A percentile compares a stretch with the other conserved stretches of the same genome.
phyloP scores from a whole-genome alignment of 1,139 yeast species.

The Candida tetrigidarum region DNA sequence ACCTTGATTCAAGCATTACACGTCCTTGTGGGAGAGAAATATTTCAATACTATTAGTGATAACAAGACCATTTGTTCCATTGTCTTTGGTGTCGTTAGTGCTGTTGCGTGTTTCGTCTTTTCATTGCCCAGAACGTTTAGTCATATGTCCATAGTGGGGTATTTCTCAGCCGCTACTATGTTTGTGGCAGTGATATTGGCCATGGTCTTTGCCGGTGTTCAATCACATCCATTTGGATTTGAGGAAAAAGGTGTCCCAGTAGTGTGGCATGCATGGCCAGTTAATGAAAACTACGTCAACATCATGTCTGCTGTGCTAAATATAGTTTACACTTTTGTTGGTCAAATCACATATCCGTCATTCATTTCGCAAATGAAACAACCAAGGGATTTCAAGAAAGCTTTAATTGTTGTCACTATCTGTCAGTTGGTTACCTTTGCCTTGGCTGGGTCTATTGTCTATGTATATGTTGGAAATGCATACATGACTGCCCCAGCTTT shows the following conservation, averaged over 20 bases:
- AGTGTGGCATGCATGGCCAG: slow-evolving; percentile 51
- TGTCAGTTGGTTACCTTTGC: slow-evolving; percentile 54
- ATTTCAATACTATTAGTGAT: slow-evolving; percentile 56
- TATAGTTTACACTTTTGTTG: slow-evolving; percentile 65
- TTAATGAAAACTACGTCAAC: slow-evolving; percentile 55
- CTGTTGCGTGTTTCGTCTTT: slow-evolving; percentile 49
- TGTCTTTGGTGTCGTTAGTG: slow-evolving; percentile 51
- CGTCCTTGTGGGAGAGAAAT: slow-evolving; percentile 62
- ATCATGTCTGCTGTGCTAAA: slow-evolving; percentile 62
- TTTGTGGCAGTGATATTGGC: slow-evolving; percentile 57
- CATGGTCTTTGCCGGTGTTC: slow-evolving; percentile 58
- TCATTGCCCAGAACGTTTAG: slow-evolving; percentile 62
- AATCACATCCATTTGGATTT: slow-evolving; percentile 50
- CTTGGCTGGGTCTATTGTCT: slow-evolving; percentile 58
- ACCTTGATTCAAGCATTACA: slow-evolving; percentile 62
- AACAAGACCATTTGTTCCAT: slow-evolving; percentile 55
- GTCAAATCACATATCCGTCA: slow-evolving; percentile 65
- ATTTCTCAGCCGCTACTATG: slow-evolving; percentile 60
- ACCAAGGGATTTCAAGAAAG: slow-evolving; percentile 62
- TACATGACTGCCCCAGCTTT: slow-evolving; percentile 64
- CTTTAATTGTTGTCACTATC: slow-evolving; percentile 53
- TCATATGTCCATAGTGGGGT: slow-evolving; percentile 52
- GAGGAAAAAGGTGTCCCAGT: slow-evolving; percentile 39
- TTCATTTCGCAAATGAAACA: slow-evolving; percentile 63
- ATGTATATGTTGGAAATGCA: slow-evolving; percentile 59